Percentiles rank a stretch among this genome's conserved stretches.
Evolutionary conservation across 169 alveolate species (phyloP).

Genomic region (Neospora caninum): DNA sequence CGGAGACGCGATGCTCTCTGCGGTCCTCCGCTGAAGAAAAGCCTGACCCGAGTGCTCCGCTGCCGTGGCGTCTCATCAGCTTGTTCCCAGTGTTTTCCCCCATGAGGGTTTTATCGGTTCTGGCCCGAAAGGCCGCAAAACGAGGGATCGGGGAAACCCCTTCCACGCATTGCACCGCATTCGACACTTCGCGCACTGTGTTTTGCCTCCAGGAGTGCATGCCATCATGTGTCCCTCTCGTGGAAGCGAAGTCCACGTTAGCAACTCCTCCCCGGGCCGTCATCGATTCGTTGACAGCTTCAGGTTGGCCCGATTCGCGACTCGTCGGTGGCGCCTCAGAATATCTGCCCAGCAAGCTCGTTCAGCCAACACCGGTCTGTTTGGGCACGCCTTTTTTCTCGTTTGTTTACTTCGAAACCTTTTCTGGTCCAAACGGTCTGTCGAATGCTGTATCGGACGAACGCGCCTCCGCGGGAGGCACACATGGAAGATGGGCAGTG

Average conservation of each 20-base stretch:
- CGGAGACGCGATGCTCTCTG: too few species aligned
- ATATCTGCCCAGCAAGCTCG: neutral
- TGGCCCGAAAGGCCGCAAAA: too few species aligned
- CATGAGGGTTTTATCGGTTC: too few species aligned
- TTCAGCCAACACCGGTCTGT: neutral
- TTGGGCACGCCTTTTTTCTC: neutral
- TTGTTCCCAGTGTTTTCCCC: too few species aligned
- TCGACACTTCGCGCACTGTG: neutral
- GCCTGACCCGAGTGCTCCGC: too few species aligned
- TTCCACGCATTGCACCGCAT: too few species aligned
- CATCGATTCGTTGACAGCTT: neutral
- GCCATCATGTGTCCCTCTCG: neutral
- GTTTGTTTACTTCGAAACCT: neutral
- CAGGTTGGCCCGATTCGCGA: neutral
- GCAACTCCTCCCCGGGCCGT: neutral
- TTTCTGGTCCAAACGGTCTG: neutral
- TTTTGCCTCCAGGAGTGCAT: neutral
- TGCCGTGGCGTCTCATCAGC: too few species aligned
- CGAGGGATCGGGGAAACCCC: too few species aligned
- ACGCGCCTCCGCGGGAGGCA: neutral
- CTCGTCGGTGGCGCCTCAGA: neutral
- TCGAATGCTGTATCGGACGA: neutral
- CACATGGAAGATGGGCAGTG: neutral
- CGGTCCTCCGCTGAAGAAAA: too few species aligned
- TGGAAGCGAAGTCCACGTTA: neutral